Base-by-base conservation (phyloP, 2,329 filamentous ascomycete species). In the Cadophora malorum region DNA sequence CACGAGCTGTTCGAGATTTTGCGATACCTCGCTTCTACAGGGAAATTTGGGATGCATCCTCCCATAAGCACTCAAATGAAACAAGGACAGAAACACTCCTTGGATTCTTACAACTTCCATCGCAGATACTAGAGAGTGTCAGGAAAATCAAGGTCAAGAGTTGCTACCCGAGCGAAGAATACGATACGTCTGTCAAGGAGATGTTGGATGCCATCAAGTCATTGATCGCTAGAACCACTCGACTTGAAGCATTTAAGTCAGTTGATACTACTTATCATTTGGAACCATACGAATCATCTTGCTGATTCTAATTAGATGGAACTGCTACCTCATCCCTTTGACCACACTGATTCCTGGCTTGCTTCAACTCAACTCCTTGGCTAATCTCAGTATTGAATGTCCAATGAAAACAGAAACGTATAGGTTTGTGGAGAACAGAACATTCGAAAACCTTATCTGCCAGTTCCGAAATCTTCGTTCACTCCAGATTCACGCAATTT, bases 1-100 rank as follows among this genome's bases (percentile, higher is more conserved):
- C 55, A n/a, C 31, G 55, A 38, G 55, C 55, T 12, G 31, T 19
- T 38, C 55, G 55, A 14, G 19, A 35, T 5, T 58, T 58, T 58
- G 31, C 60, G 8, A 50, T 19, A 14, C 45, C 31, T 38, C 45
- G 12, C 23, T 33, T 50, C 3, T 35, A 38, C 35, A 33, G 33
- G 19, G 55, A 58, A 4, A 38, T 58, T n/a, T 58, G 31, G 33
- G 33, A 21, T 23, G 31, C 31, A 14, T 33, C n/a, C 12, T 38
- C 55, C 33, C 5, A 4, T 16, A 6, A 21, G 5, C 9, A 23
- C 4, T 41, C 33, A 3, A 23, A 21, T 14, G 5, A 23, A 8
- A 23, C 12, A 16, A 9, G 35, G 1, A 41, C 9, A 35, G n/a
- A 38, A 35, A 38, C 7, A 9, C 19, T 58, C 4, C 5, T 10